Base-by-base conservation (phyloP, 2,329 filamentous ascomycete species). In the Coleophoma eucalyptorum region DNA sequence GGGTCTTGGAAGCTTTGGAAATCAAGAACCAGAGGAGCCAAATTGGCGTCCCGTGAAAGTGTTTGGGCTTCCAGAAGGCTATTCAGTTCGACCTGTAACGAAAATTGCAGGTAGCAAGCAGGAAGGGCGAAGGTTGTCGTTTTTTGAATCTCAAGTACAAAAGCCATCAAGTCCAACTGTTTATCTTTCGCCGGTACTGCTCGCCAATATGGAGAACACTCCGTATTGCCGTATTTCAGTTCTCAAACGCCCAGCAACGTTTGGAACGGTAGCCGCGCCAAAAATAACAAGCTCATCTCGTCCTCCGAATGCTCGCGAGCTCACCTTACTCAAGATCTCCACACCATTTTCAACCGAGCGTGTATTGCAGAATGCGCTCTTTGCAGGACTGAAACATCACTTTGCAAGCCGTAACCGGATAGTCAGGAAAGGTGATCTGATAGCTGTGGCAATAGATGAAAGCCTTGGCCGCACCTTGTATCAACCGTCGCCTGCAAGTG, bases 301-400 rank as follows among this genome's bases (percentile, higher is more conserved):
- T 58, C 84, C 78, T 26, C 84, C 75, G 16, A 83, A 75, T 63
- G 85, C 76, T 45, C 78, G 76, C 58, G 92, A 97, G 63, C 89
- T 97, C 48, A 95, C 89, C 0, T 75, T 99, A 38, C 80, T 93
- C 43, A 94, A 96, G 60, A 83, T 99, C 40, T 86, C 91, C 11
- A 96, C 92, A 0, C 94, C 94, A 0, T 76, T 94, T 7, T 93
- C 92, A 1, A 92, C 89, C 3, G 93, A 97, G 62, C 80, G 90
- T 43, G 80, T 87, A 2, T 80, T 96, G 10, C 92, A 97, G 64
- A 89, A 90, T 6, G 89, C 89, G 4, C 79, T 97, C 4, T 86
- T 97, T 59, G 86, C 89, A 16, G 91, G 90, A 0, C 70, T 99
- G 40, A 97, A 97, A 66, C 83, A 84, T 37, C 87, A 97, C 65